Conservation (phyloP, 352 stramenopile genomes). For the Hyaloperonospora arabidopsidis region DNA sequence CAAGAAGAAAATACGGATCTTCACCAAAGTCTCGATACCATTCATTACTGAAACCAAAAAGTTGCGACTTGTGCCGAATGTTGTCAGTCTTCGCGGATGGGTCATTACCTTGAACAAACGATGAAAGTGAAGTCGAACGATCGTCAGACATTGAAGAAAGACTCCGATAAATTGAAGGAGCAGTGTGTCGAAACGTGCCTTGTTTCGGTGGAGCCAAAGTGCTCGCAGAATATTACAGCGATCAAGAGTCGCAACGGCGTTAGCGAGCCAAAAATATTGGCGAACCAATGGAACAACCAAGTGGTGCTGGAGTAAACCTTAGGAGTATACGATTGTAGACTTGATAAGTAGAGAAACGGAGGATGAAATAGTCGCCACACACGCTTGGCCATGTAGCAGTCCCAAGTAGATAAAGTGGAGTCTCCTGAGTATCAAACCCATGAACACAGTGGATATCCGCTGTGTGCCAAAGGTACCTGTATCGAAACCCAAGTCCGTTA, state of each 20-base stretch:
- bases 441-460: constrained; percentile 2
- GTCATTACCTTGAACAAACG: neutral
- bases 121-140: neutral
- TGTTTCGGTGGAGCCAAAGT: neutral
- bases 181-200: neutral
- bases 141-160: neutral
- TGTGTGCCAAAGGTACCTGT: constrained; percentile 4
- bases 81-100: neutral
- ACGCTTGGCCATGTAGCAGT: constrained; percentile 1
- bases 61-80: neutral
- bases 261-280: neutral
- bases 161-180: neutral
- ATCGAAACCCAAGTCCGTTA: constrained; percentile 4
- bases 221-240: neutral
- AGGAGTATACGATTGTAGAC: neutral
- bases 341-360: constrained; percentile 1
- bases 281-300: neutral
- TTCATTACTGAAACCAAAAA: neutral
- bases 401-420: constrained; percentile 3
- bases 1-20: constrained; percentile 1
- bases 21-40: neutral
- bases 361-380: constrained; percentile 2
- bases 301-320: neutral
- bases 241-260: neutral
- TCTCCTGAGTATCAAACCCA: neutral